These are phyloP conservation scores for Phylloboletellus chloephorus DNA, from an alignment of 1,284 basidiomycete species.

Conservation along the genomic window DNA sequence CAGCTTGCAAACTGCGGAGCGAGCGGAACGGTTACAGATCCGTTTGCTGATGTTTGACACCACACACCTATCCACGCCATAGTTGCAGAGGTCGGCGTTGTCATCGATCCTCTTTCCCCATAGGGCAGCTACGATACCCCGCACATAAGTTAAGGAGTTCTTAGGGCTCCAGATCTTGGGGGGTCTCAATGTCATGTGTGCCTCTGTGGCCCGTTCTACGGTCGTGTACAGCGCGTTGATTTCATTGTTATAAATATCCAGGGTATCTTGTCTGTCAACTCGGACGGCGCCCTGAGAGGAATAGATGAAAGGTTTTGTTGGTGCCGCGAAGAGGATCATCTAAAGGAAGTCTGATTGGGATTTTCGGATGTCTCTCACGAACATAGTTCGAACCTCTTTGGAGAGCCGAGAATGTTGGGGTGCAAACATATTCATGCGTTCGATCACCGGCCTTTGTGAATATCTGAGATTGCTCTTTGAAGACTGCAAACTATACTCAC, in stretches of 20 bases:
- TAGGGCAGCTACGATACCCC: conserved; percentile 11
- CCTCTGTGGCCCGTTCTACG: conserved; percentile 3
- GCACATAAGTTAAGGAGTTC: conserved; percentile 13
- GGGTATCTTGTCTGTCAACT: conserved; percentile 14
- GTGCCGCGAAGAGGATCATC: conserved; percentile 18
- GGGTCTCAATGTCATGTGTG: conserved; percentile 6
- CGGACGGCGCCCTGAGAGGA: background rate
- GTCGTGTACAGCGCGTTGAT: conserved; percentile 14
- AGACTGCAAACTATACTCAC: conserved; percentile 4
- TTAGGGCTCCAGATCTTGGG: conserved; percentile 16
- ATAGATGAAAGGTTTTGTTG: conserved; percentile 16
- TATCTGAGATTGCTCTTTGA: conserved; percentile 5
- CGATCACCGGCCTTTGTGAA: conserved; percentile 32
- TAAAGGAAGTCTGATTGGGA: background rate
- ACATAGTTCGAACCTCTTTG: conserved; percentile 28
- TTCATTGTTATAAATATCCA: conserved; percentile 12
- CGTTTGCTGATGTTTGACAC: background rate
- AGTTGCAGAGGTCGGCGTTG: conserved; percentile 9
- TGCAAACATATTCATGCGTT: conserved; percentile 37
- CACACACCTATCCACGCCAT: conserved; percentile 14
- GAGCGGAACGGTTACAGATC: background rate
- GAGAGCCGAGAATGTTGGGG: conserved; percentile 40
- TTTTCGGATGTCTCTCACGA: background rate
- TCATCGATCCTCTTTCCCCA: conserved; percentile 14
- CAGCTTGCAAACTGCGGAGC: conserved; percentile 36